Conservation (phyloP, 2,329 filamentous ascomycete species). For the Ceratocystis cacaofunesta region DNA sequence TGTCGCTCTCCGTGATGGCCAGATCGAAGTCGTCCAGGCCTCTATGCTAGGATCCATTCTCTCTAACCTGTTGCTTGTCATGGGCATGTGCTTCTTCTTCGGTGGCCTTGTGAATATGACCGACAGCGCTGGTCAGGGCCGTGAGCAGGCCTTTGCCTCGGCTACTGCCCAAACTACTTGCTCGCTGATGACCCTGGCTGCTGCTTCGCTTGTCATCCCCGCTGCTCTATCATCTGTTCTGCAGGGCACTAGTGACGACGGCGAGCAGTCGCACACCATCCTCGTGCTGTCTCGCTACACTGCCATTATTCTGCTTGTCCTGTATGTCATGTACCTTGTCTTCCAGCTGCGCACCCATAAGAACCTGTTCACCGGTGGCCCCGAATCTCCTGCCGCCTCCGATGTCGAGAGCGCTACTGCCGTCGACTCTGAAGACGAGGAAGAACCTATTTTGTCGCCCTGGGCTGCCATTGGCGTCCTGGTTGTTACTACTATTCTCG, state of each 20-base stretch:
- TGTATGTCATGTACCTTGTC: constrained; percentile 62
- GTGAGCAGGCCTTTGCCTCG: constrained; percentile 57
- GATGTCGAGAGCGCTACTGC: constrained; percentile 29
- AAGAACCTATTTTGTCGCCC: constrained; percentile 40
- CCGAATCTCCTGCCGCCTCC: constrained; percentile 18
- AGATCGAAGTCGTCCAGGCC: constrained; percentile 93
- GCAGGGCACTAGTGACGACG: constrained; percentile 27
- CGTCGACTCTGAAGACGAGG: constrained; percentile 22
- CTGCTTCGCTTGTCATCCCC: constrained; percentile 65
- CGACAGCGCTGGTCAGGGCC: constrained; percentile 39
- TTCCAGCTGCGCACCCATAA: constrained; percentile 68
- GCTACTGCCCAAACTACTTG: constrained; percentile 65
- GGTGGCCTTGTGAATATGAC: constrained; percentile 52
- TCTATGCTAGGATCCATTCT: constrained; percentile 94
- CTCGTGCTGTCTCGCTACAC: constrained; percentile 61
- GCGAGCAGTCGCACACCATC: constrained; percentile 40
- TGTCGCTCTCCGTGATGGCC: constrained; percentile 66
- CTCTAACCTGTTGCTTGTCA: constrained; percentile 80
- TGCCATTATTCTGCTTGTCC: constrained; percentile 55
- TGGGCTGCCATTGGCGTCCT: constrained; percentile 51
- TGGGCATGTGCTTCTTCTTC: constrained; percentile 67
- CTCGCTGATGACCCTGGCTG: constrained; percentile 60
- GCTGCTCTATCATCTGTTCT: constrained; percentile 59
- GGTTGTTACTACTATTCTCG: constrained; percentile 53
- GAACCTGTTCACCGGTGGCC: constrained; percentile 50